Percentiles rank a stretch among this genome's conserved stretches.
Evolutionary conservation across 2,329 filamentous ascomycete species (phyloP).

Genomic region (Colletotrichum higginsianum): DNA sequence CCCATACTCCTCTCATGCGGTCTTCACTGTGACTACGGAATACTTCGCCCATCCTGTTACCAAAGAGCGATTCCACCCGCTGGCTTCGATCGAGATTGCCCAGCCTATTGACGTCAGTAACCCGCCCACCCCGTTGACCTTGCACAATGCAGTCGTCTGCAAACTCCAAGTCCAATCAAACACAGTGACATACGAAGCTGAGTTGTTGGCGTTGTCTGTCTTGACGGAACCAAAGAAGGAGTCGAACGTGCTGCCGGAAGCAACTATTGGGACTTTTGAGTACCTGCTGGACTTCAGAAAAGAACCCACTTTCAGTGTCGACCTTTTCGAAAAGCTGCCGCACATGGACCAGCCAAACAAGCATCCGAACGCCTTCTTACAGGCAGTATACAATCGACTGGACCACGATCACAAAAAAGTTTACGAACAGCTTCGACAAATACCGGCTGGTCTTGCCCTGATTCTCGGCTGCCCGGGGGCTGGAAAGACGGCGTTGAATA

Average conservation of each 20-base stretch:
- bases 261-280: conserved; percentile 13
- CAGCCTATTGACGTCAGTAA: not conserved
- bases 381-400: conserved; percentile 44
- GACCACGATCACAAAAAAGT: conserved; percentile 57
- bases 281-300: conserved; percentile 36
- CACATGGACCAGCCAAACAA: conserved; percentile 31
- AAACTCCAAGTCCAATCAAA: conserved; percentile 14
- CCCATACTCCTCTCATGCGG: conserved; percentile 16
- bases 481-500: conserved; percentile 64
- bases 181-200: conserved; percentile 30
- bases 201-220: conserved; percentile 23
- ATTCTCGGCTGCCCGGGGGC: conserved; percentile 64
- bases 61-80: conserved; percentile 18
- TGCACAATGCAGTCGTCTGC: conserved; percentile 26
- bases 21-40: conserved; percentile 28
- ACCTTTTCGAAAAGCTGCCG: conserved; percentile 35
- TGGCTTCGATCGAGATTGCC: conserved; percentile 5
- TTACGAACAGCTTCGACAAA: conserved; percentile 51
- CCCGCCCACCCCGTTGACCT: not conserved
- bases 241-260: not conserved
- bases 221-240: conserved; percentile 29
- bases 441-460: conserved; percentile 61
- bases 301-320: conserved; percentile 14
- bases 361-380: conserved; percentile 15
- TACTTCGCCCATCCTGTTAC: conserved; percentile 30